Conservation (phyloP, 2,329 filamentous ascomycete genomes). For the Ophiocordyceps camponoti-leonardi region DNA sequence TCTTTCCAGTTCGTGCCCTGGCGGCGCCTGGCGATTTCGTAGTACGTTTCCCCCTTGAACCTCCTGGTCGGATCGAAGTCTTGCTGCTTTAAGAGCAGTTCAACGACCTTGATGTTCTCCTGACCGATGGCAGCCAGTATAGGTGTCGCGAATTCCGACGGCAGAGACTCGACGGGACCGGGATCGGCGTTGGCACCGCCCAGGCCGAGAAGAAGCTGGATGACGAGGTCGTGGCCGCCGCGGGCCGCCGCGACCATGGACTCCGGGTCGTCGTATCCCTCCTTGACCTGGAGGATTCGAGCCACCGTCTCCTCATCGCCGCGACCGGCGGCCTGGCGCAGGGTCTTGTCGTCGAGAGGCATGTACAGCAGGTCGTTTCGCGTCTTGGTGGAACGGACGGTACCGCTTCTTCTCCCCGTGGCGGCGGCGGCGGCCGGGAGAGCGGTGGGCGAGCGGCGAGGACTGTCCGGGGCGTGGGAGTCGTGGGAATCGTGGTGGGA, state of each 20-base stretch:
- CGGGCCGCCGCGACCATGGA: conserved; percentile 82
- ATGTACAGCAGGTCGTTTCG: conserved; percentile 47
- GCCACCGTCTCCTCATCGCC: conserved; percentile 46
- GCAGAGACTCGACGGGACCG: conserved; percentile 39
- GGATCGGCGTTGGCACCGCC: conserved; percentile 53
- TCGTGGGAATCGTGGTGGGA: conserved; percentile 22
- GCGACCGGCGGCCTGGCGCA: conserved; percentile 40
- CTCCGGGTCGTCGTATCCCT: conserved; percentile 55
- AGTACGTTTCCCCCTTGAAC: conserved; percentile 65
- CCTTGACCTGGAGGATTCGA: conserved; percentile 42
- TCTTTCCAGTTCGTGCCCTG: conserved; percentile 81
- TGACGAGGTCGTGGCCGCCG: conserved; percentile 76
- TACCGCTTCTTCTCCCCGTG: conserved; percentile 32
- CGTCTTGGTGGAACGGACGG: conserved; percentile 43
- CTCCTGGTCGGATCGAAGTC: conserved; percentile 69
- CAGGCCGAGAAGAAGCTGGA: conserved; percentile 59
- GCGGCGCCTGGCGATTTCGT: conserved; percentile 68
- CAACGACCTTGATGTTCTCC: conserved; percentile 69
- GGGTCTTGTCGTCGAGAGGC: conserved; percentile 43
- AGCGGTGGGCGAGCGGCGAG: conserved; percentile 36
- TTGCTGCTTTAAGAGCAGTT: conserved; percentile 58
- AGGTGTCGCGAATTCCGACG: conserved; percentile 65
- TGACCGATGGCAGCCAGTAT: conserved; percentile 90
- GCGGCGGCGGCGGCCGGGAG: conserved; percentile 11
- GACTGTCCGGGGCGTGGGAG: conserved; percentile 39